Percentiles rank a stretch among this genome's conserved stretches.
Evolutionary conservation across 176 grass and related monocot genomes (phyloP).

Genomic region (Typha latifolia): DNA sequence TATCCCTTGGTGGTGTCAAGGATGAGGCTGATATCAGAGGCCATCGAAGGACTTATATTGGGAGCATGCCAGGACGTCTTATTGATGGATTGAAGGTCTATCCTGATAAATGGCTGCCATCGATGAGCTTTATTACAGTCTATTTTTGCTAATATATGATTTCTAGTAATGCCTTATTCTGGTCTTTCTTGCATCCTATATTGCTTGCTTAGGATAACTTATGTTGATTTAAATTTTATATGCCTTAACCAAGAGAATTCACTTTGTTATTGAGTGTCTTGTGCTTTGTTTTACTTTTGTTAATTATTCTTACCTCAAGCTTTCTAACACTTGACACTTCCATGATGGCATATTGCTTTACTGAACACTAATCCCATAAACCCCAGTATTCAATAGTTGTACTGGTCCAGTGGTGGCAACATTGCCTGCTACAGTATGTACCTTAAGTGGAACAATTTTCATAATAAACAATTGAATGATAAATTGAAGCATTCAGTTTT

Average conservation of each 20-base stretch:
- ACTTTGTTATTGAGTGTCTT: background rate
- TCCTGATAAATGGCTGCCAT: background rate
- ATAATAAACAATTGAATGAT: background rate
- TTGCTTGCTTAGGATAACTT: background rate
- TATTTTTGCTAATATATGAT: background rate
- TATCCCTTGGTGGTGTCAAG: constrained; percentile 95
- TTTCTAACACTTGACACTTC: background rate
- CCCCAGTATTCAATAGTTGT: too few species aligned
- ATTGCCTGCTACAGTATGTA: too few species aligned
- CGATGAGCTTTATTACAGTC: background rate
- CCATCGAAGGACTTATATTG: constrained; percentile 95
- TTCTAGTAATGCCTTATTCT: background rate
- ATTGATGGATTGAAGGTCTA: constrained; percentile 95
- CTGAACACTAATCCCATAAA: background rate
- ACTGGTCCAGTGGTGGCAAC: too few species aligned
- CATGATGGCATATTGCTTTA: background rate
- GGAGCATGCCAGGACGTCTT: constrained; percentile 96
- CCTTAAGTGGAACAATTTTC: too few species aligned
- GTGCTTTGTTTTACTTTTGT: background rate
- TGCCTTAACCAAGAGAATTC: background rate
- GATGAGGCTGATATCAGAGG: constrained; percentile 99
- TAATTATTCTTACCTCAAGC: background rate
- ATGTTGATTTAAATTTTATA: background rate
- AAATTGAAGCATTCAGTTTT: background rate
- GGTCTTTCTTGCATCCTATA: background rate